Base-by-base conservation (phyloP, 129 eudicot genomes). In the Artemisia tridentata region DNA sequence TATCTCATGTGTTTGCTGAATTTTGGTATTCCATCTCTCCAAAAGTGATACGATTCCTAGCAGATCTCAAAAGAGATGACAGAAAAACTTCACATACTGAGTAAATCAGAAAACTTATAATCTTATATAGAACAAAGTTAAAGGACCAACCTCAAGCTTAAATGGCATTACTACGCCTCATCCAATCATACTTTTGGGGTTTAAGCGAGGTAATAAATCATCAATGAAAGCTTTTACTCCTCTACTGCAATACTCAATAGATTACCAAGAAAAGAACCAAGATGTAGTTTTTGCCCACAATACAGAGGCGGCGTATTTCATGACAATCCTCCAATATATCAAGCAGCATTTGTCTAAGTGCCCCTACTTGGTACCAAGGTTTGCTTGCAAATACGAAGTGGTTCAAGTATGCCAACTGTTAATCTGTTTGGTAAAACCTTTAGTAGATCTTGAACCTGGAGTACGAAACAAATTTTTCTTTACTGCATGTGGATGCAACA, bases 271-370 rank as follows among this genome's bases (percentile, higher is more conserved):
- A n/a, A n/a, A n/a, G n/a, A n/a, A n/a, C 58, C 73, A 90, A 68
- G 13, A 82, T 80, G 79, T 97, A 95, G 59, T 95, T 86, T 79
- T 91, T 85, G 69, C 96, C 99, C 84, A 90, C 92, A 12, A 95
- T 88, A 76, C 96, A 95, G 56, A 95, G 92, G 16, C 88, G 87
- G 0, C 96, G 92, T 77, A 95, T 87, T 86, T 90, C 99, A 59
- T 87, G 86, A 65, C 97, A 85, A 80, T 95, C 99, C 75, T 95
- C 99, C 5, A 95, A 85, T 74, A 95, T 91, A 87, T 90, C 99
- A 81, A 90, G 96, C 73, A 95, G 81, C 99, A 95, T 90, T 80
- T 95, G 97, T 83, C 87, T 95, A 62, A 95, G 92, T 54, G 91
- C 87, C 69, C 93, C 97, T 59, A 96, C 93, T 80, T 65, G 17